These are phyloP conservation scores for Oryza longistaminata DNA, from an alignment of 176 grass and related monocot species.

Conservation along the genomic window DNA sequence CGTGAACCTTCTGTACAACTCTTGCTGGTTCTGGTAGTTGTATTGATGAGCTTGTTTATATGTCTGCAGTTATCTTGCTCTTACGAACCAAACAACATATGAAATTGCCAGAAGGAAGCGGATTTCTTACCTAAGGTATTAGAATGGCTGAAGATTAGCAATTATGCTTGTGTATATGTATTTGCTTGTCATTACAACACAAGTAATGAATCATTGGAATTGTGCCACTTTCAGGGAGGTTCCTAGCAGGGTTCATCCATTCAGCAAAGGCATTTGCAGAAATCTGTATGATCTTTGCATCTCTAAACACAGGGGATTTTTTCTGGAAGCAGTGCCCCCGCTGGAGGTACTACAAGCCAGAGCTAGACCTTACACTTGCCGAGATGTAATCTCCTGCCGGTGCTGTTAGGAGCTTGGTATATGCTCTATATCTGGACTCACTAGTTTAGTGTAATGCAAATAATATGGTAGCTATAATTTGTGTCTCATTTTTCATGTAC, in stretches of 20 bases:
- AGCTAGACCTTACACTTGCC: slow-evolving; percentile 65
- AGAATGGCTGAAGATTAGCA: background rate
- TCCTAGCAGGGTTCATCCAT: slow-evolving; percentile 75
- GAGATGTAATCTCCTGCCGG: slow-evolving; percentile 65
- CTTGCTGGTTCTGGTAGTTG: background rate
- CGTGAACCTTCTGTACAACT: background rate
- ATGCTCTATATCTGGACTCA: background rate
- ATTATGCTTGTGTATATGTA: background rate
- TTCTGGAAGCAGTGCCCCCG: slow-evolving; percentile 67
- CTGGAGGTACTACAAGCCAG: slow-evolving; percentile 70
- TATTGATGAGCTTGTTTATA: slow-evolving; percentile 2
- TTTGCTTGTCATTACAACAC: background rate
- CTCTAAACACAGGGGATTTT: slow-evolving; percentile 44
- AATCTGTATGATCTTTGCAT: slow-evolving; percentile 74
- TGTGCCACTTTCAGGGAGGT: slow-evolving; percentile 51
- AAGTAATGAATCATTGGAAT: slow-evolving; percentile 15
- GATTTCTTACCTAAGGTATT: slow-evolving; percentile 83
- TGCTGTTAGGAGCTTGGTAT: slow-evolving; percentile 64
- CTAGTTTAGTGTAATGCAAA: slow-evolving; percentile 5
- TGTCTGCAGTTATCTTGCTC: slow-evolving; percentile 64
- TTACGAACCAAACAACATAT: slow-evolving; percentile 96
- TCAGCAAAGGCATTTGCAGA: slow-evolving; percentile 69
- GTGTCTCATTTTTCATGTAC: slow-evolving; percentile 22
- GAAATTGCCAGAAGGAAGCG: slow-evolving; percentile 81
- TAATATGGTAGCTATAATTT: slow-evolving; percentile 23